phyloP scores from a whole-genome alignment of 2,329 filamentous ascomycete species.

The Dothiorella sarmentorum region DNA sequence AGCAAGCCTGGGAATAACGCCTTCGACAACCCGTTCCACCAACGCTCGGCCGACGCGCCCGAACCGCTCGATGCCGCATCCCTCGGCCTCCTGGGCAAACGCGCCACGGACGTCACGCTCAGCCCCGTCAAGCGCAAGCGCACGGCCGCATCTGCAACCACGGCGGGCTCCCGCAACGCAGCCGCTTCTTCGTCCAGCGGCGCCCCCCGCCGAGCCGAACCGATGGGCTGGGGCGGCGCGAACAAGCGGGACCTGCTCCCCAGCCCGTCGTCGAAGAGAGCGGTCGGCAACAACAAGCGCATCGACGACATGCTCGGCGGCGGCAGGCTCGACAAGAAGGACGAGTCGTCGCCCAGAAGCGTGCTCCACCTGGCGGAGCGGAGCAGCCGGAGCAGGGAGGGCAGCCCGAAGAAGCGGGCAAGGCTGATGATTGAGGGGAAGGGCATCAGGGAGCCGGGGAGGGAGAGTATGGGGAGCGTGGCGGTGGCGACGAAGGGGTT shows the following conservation, averaged over 20 bases:
- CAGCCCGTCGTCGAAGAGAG: slow-evolving; percentile 6
- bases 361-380: slow-evolving; percentile 17
- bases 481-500: slow-evolving; percentile 23
- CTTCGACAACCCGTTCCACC: slow-evolving; percentile 18
- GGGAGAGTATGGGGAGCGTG: slow-evolving; percentile 42
- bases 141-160: slow-evolving; percentile 27
- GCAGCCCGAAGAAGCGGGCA: slow-evolving; percentile 48
- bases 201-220: slow-evolving; percentile 23
- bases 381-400: slow-evolving; percentile 24
- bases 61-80: slow-evolving; percentile 30
- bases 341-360: neutral
- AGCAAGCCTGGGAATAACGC: too few species aligned
- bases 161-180: slow-evolving; percentile 21
- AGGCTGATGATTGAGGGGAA: slow-evolving; percentile 46
- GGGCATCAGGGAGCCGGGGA: slow-evolving; percentile 48
- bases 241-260: slow-evolving; percentile 18
- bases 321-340: neutral
- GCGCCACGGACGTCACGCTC: slow-evolving; percentile 41
- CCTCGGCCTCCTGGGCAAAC: slow-evolving; percentile 44
- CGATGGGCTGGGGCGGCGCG: slow-evolving; percentile 50
- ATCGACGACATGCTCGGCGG: slow-evolving; percentile 15
- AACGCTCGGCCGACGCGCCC: neutral
- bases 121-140: slow-evolving; percentile 45
- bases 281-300: neutral
- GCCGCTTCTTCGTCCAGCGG: slow-evolving; percentile 22